Evolutionary conservation across 352 stramenopile species (phyloP), one percentile per base, ranked within the genome.

Genomic region (Phytophthora vignae): DNA sequence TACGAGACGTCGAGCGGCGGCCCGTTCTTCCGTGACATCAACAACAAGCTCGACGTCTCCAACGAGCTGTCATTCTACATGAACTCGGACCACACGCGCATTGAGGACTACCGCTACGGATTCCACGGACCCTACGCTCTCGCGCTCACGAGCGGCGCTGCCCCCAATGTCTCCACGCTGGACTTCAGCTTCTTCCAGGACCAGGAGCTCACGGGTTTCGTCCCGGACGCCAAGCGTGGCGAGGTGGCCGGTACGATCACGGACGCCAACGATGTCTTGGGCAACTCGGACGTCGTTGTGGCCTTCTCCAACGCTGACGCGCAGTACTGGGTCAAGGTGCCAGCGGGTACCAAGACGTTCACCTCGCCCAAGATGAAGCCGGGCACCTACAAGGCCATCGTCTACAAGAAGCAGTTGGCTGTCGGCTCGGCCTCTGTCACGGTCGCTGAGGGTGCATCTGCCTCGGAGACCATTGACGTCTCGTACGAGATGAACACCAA

Each of bases 61-160:
- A 88, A 88, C 44, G 81, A 88, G 59, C 76, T 88, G 36, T 75
- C 73, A 55, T 84, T 88, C 63, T 85, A 88, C 71, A 85, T 88
- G 81, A 81, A 84, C 57, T 88, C 81, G 71, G 81, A 88, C 50
- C 81, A 88, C 69, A 88, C 81, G 6, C 78, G 76, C 48, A 85
- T 73, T 0, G 78, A 85, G 15, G 76, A 81, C 49, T 88, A 88
- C 61, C 81, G 81, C 44, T 84, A 79, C 62, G 81, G 78, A n/a
- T 85, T 88, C 61, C 76, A 88, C 68, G 81, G 81, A 0, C 81
- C 81, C 3, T 88, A 84, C 65, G 73, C 81, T 9, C 61, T 88
- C 7, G 74, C 73, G 40, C 64, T 88, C 58, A 88, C 78, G 0
- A 76, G 70, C 11, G 76, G 78, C 12, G 60, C 68, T 1, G 68